Conservation (phyloP, 164 flowering plant species). For the Magnolia officinalis region DNA sequence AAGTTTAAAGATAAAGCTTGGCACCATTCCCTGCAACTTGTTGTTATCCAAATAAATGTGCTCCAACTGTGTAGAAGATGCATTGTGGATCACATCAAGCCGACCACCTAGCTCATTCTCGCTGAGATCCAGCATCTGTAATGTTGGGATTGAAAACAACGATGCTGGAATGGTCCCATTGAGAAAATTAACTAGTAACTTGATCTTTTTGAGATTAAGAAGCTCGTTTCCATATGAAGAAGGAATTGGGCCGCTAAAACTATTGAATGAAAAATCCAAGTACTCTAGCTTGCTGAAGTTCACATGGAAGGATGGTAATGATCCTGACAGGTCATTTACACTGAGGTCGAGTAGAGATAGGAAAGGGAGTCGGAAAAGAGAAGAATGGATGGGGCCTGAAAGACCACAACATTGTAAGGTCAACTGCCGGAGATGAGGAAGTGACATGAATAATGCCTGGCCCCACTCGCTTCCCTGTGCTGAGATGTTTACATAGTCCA, state of each 20-base stretch:
- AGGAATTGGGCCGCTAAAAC: slow-evolving; percentile 31
- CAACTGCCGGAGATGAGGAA: slow-evolving; percentile 18
- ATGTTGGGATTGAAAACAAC: slow-evolving; percentile 30
- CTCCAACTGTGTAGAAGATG: slow-evolving; percentile 14
- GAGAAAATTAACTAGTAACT: slow-evolving; percentile 21
- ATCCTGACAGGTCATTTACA: neutral
- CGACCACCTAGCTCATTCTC: neutral
- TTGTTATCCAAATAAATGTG: slow-evolving; percentile 19
- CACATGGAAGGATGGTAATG: slow-evolving; percentile 30
- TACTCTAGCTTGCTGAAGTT: slow-evolving; percentile 25
- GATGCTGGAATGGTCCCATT: slow-evolving; percentile 33
- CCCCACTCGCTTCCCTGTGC: slow-evolving; percentile 19
- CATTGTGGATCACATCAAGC: slow-evolving; percentile 10
- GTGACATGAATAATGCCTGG: slow-evolving; percentile 22
- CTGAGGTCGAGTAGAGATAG: neutral
- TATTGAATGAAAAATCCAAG: slow-evolving; percentile 40
- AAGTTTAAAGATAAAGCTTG: too few species aligned
- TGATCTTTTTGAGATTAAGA: too few species aligned
- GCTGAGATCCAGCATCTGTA: slow-evolving; percentile 6
- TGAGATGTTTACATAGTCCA: slow-evolving; percentile 36
- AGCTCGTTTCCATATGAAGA: neutral
- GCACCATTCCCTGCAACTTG: slow-evolving; percentile 27
- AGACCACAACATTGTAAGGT: neutral
- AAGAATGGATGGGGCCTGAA: neutral
- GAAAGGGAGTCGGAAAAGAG: neutral